Evolutionary conservation across 352 stramenopile genomes (phyloP).

Genomic region (Phytopythium helicoides): DNA sequence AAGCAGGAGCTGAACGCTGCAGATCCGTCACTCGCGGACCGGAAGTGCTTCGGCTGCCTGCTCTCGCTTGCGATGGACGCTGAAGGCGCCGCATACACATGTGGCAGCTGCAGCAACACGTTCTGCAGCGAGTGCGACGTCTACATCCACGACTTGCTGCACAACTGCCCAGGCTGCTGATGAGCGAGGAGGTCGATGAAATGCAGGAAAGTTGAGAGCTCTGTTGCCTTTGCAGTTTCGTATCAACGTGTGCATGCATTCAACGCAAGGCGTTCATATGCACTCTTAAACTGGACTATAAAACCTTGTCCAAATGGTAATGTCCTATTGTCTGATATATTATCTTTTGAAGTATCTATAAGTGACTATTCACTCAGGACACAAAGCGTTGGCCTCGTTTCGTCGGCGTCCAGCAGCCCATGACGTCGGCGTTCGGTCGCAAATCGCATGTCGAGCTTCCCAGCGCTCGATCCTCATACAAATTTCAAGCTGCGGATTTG

Average conservation of each 20-base stretch:
- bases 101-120: slow-evolving; percentile 85
- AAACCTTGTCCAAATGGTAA: background rate
- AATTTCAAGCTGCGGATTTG: background rate
- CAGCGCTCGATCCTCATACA: too few relatives aligned
- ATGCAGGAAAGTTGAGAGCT: background rate
- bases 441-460: background rate
- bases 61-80: slow-evolving; percentile 45
- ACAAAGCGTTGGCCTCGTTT: background rate
- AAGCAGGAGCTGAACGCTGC: slow-evolving; percentile 45
- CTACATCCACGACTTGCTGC: slow-evolving; percentile 97
- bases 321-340: background rate
- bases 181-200: slow-evolving; percentile 10
- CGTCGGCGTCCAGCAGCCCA: background rate
- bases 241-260: too few relatives aligned
- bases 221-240: too few relatives aligned
- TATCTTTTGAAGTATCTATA: background rate
- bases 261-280: too few relatives aligned
- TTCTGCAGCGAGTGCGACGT: slow-evolving; percentile 98
- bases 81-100: slow-evolving; percentile 71
- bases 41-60: slow-evolving; percentile 84
- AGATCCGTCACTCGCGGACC: slow-evolving; percentile 15
- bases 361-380: too few relatives aligned
- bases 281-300: too few relatives aligned
- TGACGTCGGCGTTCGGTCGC: slow-evolving; percentile 1
- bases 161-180: slow-evolving; percentile 97